Evolutionary conservation across 1,139 yeast species (phyloP).

Genomic region (Magnusiomyces clavatus): DNA sequence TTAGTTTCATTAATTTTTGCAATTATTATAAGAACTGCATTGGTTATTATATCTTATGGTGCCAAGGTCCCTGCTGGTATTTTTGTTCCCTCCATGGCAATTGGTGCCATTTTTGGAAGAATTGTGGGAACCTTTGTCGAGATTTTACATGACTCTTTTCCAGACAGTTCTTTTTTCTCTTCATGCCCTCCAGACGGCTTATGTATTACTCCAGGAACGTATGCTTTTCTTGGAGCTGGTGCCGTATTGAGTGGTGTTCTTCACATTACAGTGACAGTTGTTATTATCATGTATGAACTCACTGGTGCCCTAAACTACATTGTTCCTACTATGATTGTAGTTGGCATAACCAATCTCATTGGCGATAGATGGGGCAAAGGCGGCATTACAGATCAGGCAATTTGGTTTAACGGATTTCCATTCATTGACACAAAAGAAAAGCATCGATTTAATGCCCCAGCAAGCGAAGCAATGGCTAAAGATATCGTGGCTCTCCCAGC

Average conservation of each 20-base stretch:
- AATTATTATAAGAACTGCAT: conserved; percentile 56
- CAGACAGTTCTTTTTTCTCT: conserved; percentile 35
- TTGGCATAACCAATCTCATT: conserved; percentile 78
- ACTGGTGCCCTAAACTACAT: conserved; percentile 92
- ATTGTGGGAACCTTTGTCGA: conserved; percentile 70
- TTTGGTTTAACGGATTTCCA: conserved; percentile 81
- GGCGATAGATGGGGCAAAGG: conserved; percentile 69
- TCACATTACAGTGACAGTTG: conserved; percentile 89
- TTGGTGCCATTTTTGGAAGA: conserved; percentile 91
- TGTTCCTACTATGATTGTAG: conserved; percentile 93
- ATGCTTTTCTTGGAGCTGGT: conserved; percentile 94
- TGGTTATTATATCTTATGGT: conserved; percentile 83
- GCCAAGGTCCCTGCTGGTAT: conserved; percentile 93
- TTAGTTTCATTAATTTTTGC: conserved; percentile 58
- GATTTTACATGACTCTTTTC: conserved; percentile 37
- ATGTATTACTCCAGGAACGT: conserved; percentile 89
- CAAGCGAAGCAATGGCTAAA: conserved; percentile 59
- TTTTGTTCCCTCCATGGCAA: conserved; percentile 94
- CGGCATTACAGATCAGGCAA: conserved; percentile 96
- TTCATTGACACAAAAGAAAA: conserved; percentile 71
- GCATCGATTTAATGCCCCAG: conserved; percentile 46
- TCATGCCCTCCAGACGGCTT: conserved; percentile 37
- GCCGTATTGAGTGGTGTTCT: conserved; percentile 94
- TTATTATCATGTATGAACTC: conserved; percentile 91
- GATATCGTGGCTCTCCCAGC: conserved; percentile 43